Evolutionary conservation across 305 asterid genomes (phyloP).

Genomic region (Plantago lanceolata): DNA sequence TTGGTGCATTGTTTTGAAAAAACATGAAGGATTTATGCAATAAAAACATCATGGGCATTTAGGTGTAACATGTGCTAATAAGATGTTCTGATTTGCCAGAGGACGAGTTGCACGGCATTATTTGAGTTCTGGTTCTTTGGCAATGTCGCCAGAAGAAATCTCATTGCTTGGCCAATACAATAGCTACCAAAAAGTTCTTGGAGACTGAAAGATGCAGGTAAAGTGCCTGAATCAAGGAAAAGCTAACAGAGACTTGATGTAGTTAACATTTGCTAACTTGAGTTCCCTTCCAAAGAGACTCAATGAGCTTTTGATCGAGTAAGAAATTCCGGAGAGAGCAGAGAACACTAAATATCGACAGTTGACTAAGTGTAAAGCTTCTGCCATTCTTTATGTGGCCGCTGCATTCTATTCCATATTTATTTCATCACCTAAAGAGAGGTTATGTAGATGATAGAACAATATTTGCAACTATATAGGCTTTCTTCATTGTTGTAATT

Average conservation of each 20-base stretch:
- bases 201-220: slow-evolving; percentile 21
- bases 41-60: no score
- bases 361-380: no score
- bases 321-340: background rate
- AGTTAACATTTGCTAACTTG: slow-evolving; percentile 16
- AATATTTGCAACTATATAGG: background rate
- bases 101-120: slow-evolving; percentile 53
- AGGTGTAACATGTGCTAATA: slow-evolving; percentile 5
- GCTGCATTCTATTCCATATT: no score
- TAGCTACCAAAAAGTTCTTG: slow-evolving; percentile 31
- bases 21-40: no score
- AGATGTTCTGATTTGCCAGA: slow-evolving; percentile 38
- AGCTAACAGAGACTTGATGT: slow-evolving; percentile 13
- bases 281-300: background rate
- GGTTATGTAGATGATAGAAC: background rate
- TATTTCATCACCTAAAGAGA: background rate
- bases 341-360: no score
- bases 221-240: slow-evolving; percentile 8
- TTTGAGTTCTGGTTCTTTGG: slow-evolving; percentile 57
- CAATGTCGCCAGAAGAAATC: slow-evolving; percentile 60
- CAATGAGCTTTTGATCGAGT: background rate
- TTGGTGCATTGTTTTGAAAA: no score
- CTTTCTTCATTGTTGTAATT: slow-evolving; percentile 22
- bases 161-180: slow-evolving; percentile 48
- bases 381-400: no score